Evolutionary conservation across 2,329 filamentous ascomycete genomes (phyloP), one percentile per base, ranked within the genome.

Genomic region (Colletotrichum lini): DNA sequence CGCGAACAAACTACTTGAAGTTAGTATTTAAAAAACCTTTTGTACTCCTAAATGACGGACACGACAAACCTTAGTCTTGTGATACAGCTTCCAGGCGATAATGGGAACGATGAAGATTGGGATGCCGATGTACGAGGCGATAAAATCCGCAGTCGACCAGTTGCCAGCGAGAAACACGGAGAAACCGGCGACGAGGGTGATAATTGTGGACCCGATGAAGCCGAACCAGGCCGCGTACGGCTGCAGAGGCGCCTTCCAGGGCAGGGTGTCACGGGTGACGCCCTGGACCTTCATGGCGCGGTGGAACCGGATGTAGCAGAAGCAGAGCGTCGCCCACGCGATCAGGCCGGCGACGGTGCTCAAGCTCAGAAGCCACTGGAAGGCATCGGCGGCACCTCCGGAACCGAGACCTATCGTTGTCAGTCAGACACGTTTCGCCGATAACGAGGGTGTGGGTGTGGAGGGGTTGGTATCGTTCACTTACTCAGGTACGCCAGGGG

Each of bases 101-200:
- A 83, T 82, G 0, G 82, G 83, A 3, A 81, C 68, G 15, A 88
- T 75, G 76, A 92, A 92, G 21, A 90, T 86, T 0, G 89, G 89
- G 59, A 92, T 88, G 10, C 90, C 90, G n/a, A 92, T 86, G 75
- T 93, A 93, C 0, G 89, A 85, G 0, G 90, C 91, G 35, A 92
- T 81, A 76, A 93, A 93, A 59, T 79, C 84, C 23, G 82, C 83
- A 0, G 84, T 84, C 13, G 84, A 85, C 85, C 88, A 92, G 21
- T 88, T 83, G 4, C 83, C 82, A 0, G 88, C 86, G 79, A 89
- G 90, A 77, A 93, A 93, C 3, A 90, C 88, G 47, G 87, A 86
- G 77, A 92, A 92, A 1, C 91, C 91, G 71, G 92, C 92, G 4
- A 83, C 80, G 50, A 84, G 78, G 70, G 86, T 81, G 42, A 87